A percentile compares a stretch with the other conserved stretches of the same genome.
These are phyloP conservation scores for Huntiella abstrusa DNA, from an alignment of 2,329 filamentous ascomycete genomes.

Conservation along the genomic window DNA sequence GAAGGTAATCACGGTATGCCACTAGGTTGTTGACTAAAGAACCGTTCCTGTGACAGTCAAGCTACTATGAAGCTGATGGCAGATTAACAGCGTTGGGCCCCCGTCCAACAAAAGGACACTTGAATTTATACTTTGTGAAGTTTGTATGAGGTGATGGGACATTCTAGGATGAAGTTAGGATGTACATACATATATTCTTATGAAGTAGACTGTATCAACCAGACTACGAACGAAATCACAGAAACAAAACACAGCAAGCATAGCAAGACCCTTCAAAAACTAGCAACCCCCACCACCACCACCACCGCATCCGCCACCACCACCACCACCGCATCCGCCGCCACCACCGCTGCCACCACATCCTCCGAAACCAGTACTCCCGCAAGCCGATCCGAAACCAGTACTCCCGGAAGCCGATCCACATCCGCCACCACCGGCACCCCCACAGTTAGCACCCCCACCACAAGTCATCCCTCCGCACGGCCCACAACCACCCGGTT, in stretches of 20 bases:
- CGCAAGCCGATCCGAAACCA: too few species aligned
- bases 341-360: neutral
- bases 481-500: constrained; percentile 20
- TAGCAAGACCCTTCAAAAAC: neutral
- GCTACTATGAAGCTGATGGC: too few species aligned
- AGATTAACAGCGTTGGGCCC: too few species aligned
- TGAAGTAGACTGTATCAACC: neutral
- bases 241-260: neutral
- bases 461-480: constrained; percentile 13
- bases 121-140: too few species aligned
- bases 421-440: constrained; percentile 10
- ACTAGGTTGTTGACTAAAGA: too few species aligned
- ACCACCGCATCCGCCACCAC: constrained; percentile 2
- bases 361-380: neutral
- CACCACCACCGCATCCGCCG: neutral
- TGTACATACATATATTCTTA: too few species aligned
- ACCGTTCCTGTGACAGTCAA: too few species aligned
- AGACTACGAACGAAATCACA: neutral
- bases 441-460: constrained; percentile 10
- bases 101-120: too few species aligned
- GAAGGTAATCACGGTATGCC: too few species aligned
- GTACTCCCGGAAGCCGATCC: neutral
- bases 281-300: neutral
- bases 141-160: too few species aligned
- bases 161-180: too few species aligned